Base-by-base conservation (phyloP, 2,329 filamentous ascomycete species). In the Fusarium ambrosium region DNA sequence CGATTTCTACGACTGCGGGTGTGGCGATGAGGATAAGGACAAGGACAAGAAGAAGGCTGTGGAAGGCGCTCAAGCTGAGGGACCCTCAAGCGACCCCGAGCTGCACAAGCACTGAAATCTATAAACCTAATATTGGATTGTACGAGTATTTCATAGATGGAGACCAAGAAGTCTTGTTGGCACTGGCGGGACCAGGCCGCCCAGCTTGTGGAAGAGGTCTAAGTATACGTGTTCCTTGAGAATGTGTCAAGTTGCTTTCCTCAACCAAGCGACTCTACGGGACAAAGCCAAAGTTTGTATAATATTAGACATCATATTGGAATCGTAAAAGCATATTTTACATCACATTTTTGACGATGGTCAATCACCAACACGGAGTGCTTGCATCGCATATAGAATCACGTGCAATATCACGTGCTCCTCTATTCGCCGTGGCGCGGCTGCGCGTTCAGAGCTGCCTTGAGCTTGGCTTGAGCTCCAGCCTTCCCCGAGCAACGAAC, bases 1-100 rank as follows among this genome's bases (percentile, higher is more conserved):
- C 18, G 91, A 93, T 77, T 92, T 92, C 79, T 93, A 93, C 82
- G 91, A 93, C 79, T 93, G 92, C 78, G 92, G 92, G 0, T 93
- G 92, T 78, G 91, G 90, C 16, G 91, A 92, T n/a, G 90, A 91
- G 70, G 86, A 87, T 20, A 86, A 86, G 70, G 86, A 87, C n/a
- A 86, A 86, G 77, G 85, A 87, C 72, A 79, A 79, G 68, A 78
- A 79, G 66, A 73, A 76, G 64, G 64, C 45, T 18, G 65, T 58
- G 72, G 58, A 81, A 73, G 69, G 66, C 68, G 69, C 67, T 13
- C 67, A 72, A 61, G 68, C 60, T 4, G 68, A 74, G 48, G 67
- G 68, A 37, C 68, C 74, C 43, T 65, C 64, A 29, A 63, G 72
- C 13, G 75, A 73, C 13, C 69, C 66, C 8, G 56, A 75, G 59